Evolutionary conservation across 371 early-diverging fungal genomes (phyloP).

Genomic region (Mortierella sp.): DNA sequence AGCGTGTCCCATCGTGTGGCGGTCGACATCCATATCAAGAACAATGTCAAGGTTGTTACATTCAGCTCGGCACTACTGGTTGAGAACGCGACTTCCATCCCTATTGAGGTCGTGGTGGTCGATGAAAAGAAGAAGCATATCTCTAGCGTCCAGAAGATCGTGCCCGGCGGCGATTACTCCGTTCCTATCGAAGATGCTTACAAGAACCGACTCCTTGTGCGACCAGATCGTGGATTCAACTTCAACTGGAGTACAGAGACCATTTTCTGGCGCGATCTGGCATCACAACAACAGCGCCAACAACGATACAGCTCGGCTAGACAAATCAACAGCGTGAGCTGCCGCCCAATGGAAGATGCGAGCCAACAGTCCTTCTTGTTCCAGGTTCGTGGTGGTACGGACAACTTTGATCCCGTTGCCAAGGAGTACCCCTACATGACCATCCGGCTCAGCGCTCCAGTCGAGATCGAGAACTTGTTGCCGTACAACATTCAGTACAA

Average conservation of each 20-base stretch:
- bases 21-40: slow-evolving; percentile 84
- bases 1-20: slow-evolving; percentile 86
- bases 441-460: slow-evolving; percentile 87
- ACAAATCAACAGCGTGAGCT: slow-evolving; percentile 57
- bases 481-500: slow-evolving; percentile 88
- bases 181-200: slow-evolving; percentile 90
- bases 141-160: slow-evolving; percentile 57
- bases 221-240: slow-evolving; percentile 88
- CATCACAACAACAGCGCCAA: slow-evolving; percentile 32
- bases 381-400: slow-evolving; percentile 68
- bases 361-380: slow-evolving; percentile 78
- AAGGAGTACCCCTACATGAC: slow-evolving; percentile 86
- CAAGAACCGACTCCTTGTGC: slow-evolving; percentile 77
- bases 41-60: slow-evolving; percentile 92
- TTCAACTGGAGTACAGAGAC: slow-evolving; percentile 79
- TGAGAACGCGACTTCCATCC: slow-evolving; percentile 82
- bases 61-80: slow-evolving; percentile 88
- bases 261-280: slow-evolving; percentile 73
- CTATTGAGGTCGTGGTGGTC: slow-evolving; percentile 84
- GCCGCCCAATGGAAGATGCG: slow-evolving; percentile 58
- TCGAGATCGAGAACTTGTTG: slow-evolving; percentile 95
- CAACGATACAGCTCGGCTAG: slow-evolving; percentile 27
- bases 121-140: slow-evolving; percentile 70
- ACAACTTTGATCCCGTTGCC: slow-evolving; percentile 63
- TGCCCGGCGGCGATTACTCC: slow-evolving; percentile 84